phyloP scores from a whole-genome alignment of 495 filamentous ascomycete genomes.

The Aspergillus bridgeri region DNA sequence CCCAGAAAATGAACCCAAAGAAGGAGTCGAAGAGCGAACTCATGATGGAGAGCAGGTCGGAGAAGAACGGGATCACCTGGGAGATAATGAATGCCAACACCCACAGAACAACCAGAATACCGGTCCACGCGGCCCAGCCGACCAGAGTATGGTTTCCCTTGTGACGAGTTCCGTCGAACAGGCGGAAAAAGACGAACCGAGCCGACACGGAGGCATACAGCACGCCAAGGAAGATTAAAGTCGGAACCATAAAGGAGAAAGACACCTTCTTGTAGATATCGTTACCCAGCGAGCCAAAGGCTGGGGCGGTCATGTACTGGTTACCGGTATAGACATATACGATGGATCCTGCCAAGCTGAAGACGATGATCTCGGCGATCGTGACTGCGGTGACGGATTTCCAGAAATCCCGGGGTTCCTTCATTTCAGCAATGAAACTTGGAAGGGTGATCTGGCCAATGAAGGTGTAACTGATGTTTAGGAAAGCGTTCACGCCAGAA shows the following conservation, averaged over 20 bases:
- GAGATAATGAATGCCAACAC: slow-evolving; percentile 77
- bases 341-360: slow-evolving; percentile 69
- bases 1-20: slow-evolving; percentile 95
- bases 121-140: slow-evolving; percentile 75
- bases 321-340: slow-evolving; percentile 81
- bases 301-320: slow-evolving; percentile 76
- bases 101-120: slow-evolving; percentile 72
- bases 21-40: slow-evolving; percentile 88
- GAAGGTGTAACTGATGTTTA: slow-evolving; percentile 91
- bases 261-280: slow-evolving; percentile 73
- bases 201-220: slow-evolving; percentile 84
- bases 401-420: slow-evolving; percentile 79
- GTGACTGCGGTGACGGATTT: slow-evolving; percentile 87
- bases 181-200: slow-evolving; percentile 81
- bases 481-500: slow-evolving; percentile 71
- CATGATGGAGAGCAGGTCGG: slow-evolving; percentile 77
- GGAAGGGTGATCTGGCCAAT: slow-evolving; percentile 90
- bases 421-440: slow-evolving; percentile 91
- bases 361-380: slow-evolving; percentile 78
- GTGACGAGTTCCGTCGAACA: slow-evolving; percentile 74
- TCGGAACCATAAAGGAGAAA: slow-evolving; percentile 92
- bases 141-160: slow-evolving; percentile 74
- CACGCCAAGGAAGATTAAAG: slow-evolving; percentile 83
- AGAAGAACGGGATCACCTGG: slow-evolving; percentile 89
- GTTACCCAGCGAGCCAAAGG: slow-evolving; percentile 74